A percentile compares a stretch with the other conserved stretches of the same genome.
Evolutionary conservation across 2,329 filamentous ascomycete genomes (phyloP).

Genomic region (Colletotrichum filicis): DNA sequence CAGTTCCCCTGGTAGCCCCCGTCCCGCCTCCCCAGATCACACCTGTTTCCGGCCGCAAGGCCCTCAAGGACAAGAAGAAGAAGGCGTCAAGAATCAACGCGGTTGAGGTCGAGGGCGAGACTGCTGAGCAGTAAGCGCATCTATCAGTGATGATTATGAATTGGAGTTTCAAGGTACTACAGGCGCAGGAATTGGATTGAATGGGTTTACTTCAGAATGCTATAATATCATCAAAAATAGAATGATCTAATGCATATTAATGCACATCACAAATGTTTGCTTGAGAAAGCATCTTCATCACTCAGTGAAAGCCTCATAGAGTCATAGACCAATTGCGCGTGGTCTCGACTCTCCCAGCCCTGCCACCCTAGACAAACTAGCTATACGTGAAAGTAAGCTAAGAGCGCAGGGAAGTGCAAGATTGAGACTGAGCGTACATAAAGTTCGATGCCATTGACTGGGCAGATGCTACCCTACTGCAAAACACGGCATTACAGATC

Average conservation of each 20-base stretch:
- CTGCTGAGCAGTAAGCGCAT: background rate
- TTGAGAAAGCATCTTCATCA: background rate
- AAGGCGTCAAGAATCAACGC: background rate
- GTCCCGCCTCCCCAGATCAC: conserved; percentile 21
- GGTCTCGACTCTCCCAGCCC: background rate
- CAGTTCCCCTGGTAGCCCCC: background rate
- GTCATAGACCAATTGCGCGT: background rate
- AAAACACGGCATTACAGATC: background rate
- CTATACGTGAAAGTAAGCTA: background rate
- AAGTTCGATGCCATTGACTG: background rate
- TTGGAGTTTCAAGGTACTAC: conserved; percentile 24
- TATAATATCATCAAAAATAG: conserved; percentile 17
- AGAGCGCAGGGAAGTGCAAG: background rate
- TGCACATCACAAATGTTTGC: background rate
- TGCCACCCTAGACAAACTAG: background rate
- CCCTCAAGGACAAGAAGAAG: conserved; percentile 24
- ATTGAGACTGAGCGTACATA: background rate
- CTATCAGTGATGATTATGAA: background rate
- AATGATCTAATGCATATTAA: background rate
- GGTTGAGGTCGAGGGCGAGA: background rate
- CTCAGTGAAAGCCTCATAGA: background rate
- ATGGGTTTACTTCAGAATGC: background rate
- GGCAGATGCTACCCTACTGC: background rate
- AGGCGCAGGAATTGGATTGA: background rate
- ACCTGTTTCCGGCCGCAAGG: conserved; percentile 2